Evolutionary conservation across 2,329 filamentous ascomycete species (phyloP), one percentile per base, ranked within the genome.

Genomic region (Fusarium anguioides): DNA sequence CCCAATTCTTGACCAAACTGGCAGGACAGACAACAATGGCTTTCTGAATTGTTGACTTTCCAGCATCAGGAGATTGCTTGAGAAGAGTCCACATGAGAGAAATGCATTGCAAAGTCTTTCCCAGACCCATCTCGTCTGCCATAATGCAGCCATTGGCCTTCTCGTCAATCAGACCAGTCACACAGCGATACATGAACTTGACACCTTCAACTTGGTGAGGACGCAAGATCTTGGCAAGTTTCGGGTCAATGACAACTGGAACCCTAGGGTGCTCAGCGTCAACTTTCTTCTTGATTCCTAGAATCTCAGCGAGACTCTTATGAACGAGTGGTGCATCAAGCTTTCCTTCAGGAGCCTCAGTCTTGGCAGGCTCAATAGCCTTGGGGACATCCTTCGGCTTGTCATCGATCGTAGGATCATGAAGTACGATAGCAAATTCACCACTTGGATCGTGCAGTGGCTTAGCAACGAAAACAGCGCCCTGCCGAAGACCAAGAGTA

Each of bases 151-250:
- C 96, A 77, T 97, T 92, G 46, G 96, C 96, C 72, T 95, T 95
- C 35, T 91, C 86, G 72, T 98, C 96, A 55, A 98, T 92, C 84
- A 98, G 86, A n/a, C 96, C 96, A 3, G 95, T 98, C 8, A 96
- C 94, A 74, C 93, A 97, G 69, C 88, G 87, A 79, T 98, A 99
- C 84, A 99, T 89, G 78, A 99, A 99, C 81, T 96, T 97, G 66
- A 99, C 96, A 74, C 96, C 96, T 77, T 98, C 96, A 35, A 99
- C 91, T 79, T 99, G 96, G 89, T 99, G 96, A 3, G 96, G 96
- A 45, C 96, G 90, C 48, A 99, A 82, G 45, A 97, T 92, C 78
- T 97, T 97, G 37, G 93, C 87, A 27, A 99, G 83, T 68, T 86
- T 89, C 6, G 96, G 96, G 76, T 99, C 96, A 66, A 99, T 97